These are phyloP conservation scores for Globisporangium acanthophoron DNA, from an alignment of 352 stramenopile species.

Conservation along the genomic window DNA sequence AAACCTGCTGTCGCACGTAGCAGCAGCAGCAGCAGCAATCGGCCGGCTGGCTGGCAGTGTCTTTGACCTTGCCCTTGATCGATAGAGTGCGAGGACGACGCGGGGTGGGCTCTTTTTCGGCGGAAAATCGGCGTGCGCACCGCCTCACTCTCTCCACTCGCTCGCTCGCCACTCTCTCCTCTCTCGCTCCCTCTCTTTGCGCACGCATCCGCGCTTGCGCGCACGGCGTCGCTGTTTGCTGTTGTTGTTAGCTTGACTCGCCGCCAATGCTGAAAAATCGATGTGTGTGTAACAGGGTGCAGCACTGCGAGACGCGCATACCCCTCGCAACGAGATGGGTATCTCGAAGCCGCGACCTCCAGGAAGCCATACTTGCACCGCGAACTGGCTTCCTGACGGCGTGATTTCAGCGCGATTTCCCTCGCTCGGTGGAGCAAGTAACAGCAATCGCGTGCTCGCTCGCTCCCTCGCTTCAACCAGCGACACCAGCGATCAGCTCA, in stretches of 20 bases:
- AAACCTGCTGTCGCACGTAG: no score
- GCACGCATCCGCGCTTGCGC: no score
- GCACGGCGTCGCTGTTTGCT: no score
- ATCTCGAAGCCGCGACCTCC: not conserved
- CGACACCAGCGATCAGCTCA: not conserved
- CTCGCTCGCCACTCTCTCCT: no score
- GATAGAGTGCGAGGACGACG: no score
- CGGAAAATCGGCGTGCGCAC: no score
- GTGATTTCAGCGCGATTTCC: not conserved
- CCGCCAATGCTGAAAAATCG: not conserved
- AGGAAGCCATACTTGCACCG: not conserved
- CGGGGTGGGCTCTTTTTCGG: no score
- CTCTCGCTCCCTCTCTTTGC: no score
- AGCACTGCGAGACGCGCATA: not conserved
- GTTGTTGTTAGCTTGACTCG: not conserved
- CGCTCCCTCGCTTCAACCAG: not conserved
- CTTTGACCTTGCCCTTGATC: no score
- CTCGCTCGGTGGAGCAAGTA: not conserved
- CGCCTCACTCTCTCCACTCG: no score
- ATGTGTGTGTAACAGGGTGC: not conserved
- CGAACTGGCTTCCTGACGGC: not conserved
- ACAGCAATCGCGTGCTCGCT: not conserved
- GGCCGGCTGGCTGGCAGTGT: no score
- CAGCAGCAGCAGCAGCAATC: no score
- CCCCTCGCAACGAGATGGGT: not conserved